Percentiles rank a stretch among this genome's conserved stretches.
phyloP scores from a whole-genome alignment of 495 filamentous ascomycete genomes.

The Aspergillus steynii region DNA sequence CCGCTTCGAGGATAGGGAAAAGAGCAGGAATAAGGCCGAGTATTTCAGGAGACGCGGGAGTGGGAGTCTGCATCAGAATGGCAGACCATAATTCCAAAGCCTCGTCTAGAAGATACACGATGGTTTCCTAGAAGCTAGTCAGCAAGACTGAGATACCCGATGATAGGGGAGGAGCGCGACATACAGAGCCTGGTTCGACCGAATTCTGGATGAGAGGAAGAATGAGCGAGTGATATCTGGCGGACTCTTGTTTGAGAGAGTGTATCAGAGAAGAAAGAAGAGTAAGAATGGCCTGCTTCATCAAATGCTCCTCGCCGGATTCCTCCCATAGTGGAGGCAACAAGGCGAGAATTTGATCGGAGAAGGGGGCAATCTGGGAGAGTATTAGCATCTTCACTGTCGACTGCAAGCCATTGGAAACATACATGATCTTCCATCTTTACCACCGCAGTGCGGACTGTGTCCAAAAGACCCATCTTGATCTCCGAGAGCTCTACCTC shows the following conservation, averaged over 20 bases:
- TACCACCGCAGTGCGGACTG: conserved; percentile 74
- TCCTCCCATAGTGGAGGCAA: conserved; percentile 85
- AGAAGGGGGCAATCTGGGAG: conserved; percentile 64
- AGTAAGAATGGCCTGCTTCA: conserved; percentile 90
- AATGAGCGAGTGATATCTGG: conserved; percentile 69
- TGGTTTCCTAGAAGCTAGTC: conserved; percentile 54
- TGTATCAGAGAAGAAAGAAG: conserved; percentile 76
- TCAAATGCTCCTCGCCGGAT: conserved; percentile 75
- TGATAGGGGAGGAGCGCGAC: conserved; percentile 18
- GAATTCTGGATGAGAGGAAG: conserved; percentile 78
- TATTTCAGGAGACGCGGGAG: conserved; percentile 65
- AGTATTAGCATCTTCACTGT: conserved; percentile 13
- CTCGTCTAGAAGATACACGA: conserved; percentile 87
- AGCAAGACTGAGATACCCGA: conserved; percentile 3
- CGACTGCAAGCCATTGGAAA: not conserved
- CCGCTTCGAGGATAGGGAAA: conserved; percentile 70
- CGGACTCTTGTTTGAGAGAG: conserved; percentile 73
- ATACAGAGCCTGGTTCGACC: conserved; percentile 71
- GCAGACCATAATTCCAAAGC: conserved; percentile 84
- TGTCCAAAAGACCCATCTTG: conserved; percentile 82
- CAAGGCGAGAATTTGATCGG: conserved; percentile 74
- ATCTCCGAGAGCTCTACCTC: conserved; percentile 84
- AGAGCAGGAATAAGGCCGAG: conserved; percentile 65
- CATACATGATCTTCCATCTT: conserved; percentile 74
- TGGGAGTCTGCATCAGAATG: conserved; percentile 68